A percentile compares a stretch with the other conserved stretches of the same genome.
Conservation (phyloP, 2,329 filamentous ascomycete species). For the Scedosporium boydii region DNA sequence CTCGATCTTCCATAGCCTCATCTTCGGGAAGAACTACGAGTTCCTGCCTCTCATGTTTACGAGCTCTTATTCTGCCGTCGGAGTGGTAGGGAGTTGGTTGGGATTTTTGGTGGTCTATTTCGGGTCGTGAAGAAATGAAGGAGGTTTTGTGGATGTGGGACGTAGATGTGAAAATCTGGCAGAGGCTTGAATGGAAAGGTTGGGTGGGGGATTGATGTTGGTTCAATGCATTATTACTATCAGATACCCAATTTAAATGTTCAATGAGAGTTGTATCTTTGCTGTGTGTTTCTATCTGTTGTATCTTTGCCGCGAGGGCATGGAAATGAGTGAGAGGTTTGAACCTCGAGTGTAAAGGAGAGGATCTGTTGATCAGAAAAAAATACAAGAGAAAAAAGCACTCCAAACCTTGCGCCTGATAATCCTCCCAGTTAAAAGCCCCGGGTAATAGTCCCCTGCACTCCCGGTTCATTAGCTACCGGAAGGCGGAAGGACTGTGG, state of each 20-base stretch:
- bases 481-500: too few relatives aligned
- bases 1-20: conserved; percentile 69
- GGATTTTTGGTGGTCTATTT: conserved; percentile 93
- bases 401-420: too few relatives aligned
- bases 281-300: too few relatives aligned
- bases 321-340: too few relatives aligned
- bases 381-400: too few relatives aligned
- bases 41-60: conserved; percentile 96
- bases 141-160: not conserved
- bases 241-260: conserved; percentile 1
- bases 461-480: too few relatives aligned
- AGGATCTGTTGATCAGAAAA: too few relatives aligned
- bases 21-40: conserved; percentile 76
- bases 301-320: too few relatives aligned
- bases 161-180: not conserved
- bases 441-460: too few relatives aligned
- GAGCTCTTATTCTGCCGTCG: conserved; percentile 86
- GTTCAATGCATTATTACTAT: not conserved
- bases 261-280: too few relatives aligned
- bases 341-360: too few relatives aligned
- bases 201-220: not conserved
- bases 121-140: conserved; percentile 28
- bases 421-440: too few relatives aligned
- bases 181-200: not conserved
- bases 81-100: conserved; percentile 92